phyloP scores from a whole-genome alignment of 2,329 filamentous ascomycete species.

The Alternaria hordeiaustralica region DNA sequence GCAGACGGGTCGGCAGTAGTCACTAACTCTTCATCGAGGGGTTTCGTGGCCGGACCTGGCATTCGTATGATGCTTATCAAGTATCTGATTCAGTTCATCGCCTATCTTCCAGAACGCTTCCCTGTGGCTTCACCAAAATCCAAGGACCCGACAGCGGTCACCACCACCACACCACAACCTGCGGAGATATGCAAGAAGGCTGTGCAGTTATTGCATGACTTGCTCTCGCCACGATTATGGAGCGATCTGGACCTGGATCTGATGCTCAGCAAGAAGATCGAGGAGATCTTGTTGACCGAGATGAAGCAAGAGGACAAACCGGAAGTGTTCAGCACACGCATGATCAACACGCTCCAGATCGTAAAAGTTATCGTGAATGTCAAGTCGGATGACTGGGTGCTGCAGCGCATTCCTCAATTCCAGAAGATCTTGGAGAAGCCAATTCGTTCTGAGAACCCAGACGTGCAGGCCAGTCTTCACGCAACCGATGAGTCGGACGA shows the following conservation, averaged over 20 bases:
- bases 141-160: slow-evolving; percentile 47
- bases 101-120: slow-evolving; percentile 84
- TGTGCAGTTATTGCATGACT: slow-evolving; percentile 78
- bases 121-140: slow-evolving; percentile 62
- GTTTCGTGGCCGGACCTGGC: slow-evolving; percentile 54
- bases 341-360: slow-evolving; percentile 93
- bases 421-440: slow-evolving; percentile 92
- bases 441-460: slow-evolving; percentile 84
- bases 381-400: slow-evolving; percentile 89
- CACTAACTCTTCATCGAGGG: slow-evolving; percentile 59
- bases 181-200: slow-evolving; percentile 87
- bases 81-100: slow-evolving; percentile 95
- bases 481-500: slow-evolving; percentile 73
- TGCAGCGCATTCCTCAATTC: slow-evolving; percentile 75
- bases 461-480: slow-evolving; percentile 93
- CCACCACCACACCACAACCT: slow-evolving; percentile 55
- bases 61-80: slow-evolving; percentile 85
- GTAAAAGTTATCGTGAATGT: slow-evolving; percentile 87
- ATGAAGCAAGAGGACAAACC: slow-evolving; percentile 55
- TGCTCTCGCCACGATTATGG: slow-evolving; percentile 89
- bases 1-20: slow-evolving; percentile 68
- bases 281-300: slow-evolving; percentile 82
- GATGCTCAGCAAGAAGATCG: slow-evolving; percentile 86
- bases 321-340: slow-evolving; percentile 81
- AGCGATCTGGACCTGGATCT: slow-evolving; percentile 84